Base-by-base conservation (phyloP, 257 asterid genomes). In the Asclepias syriaca region DNA sequence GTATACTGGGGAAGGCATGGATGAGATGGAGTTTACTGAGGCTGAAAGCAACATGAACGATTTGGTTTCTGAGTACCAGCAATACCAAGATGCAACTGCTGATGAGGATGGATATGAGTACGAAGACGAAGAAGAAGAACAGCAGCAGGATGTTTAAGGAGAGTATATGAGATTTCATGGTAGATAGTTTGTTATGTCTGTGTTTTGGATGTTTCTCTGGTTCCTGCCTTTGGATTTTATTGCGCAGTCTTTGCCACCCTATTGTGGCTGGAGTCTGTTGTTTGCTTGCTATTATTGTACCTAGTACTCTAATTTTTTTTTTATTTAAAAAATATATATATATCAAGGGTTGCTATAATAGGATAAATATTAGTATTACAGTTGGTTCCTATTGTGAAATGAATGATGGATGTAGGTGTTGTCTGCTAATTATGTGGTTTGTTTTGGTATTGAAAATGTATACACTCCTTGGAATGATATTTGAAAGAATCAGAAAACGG, bases 41-140 rank as follows among this genome's bases (percentile, higher is more conserved):
- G 93, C 88, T 0, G 88, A 90, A 76, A 87, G 95, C 77, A 90
- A 90, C 84, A 87, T 87, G 96, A 90, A 90, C 0, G 96, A 87
- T 66, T 79, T 90, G 75, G 96, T 90, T 73, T 85, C 95, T 0
- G 96, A 90, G 79, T 88, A 90, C 75, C 96, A 90, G 66, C 96
- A 90, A 63, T 86, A 86, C 72, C 96, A 90, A 73, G 95, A 87
- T 55, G 95, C 96, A 9, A 79, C 95, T 2, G 96, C 96, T 0
- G 96, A 89, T 21, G 96, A 90, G 75, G 96, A 87, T 11, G 89
- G 78, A 8, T 82, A 90, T 69, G 87, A 86, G 0, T 83, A 88
- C 2, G 95, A 86, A 65, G 94, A 89, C 0, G 96, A 84, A 72
- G 92, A 85, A 43, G 92, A 87, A 1, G 80, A 66, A 39, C 69